Base-by-base conservation (phyloP, 257 asterid genomes). In the Solanum dulcamara region DNA sequence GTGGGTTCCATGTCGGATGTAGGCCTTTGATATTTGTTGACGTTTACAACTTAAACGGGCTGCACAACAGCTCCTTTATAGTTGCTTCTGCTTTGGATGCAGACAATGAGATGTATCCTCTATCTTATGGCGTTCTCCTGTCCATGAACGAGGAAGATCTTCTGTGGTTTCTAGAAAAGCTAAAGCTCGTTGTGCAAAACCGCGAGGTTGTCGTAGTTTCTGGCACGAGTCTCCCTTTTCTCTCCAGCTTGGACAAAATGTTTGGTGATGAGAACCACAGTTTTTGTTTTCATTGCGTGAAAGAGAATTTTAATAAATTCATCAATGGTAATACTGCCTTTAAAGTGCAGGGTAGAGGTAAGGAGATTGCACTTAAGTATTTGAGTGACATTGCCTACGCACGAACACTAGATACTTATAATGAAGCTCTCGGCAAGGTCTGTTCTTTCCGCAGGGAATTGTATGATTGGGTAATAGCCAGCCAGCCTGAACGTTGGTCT, bases 241-340 rank as follows among this genome's bases (percentile, higher is more conserved):
- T 86, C 6, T 46, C 50, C 46, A 33, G 83, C 12, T 72, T 86
- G 35, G 85, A 81, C 26, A n/a, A 28, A 68, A 33, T 86, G 66
- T 86, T 86, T 81, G 88, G 83, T 22, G 32, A 38, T 48, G 55
- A 26, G 60, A 86, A 86, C 55, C 83, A 86, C 84, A 79, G 85
- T n/a, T 67, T 66, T 13, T 86, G 83, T 37, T 86, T 79, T 53
- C 68, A 84, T 8, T 67, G 84, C 14, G n/a, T 81, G 38, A 64
- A 68, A 51, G 83, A 86, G 84, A 86, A 81, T 26, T 85, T 86
- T 20, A 81, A 38, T 30, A 64, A 64, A 6, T 86, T 48, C 44
- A 28, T 86, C 2, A 51, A 68, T 5, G 77, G 53, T 17, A 80
- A 81, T 24, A 10, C 83, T 6, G 37, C 60, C 17, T 62, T 86